These are phyloP conservation scores for Artemisia annua DNA, from an alignment of 129 eudicot genomes.

Conservation along the genomic window DNA sequence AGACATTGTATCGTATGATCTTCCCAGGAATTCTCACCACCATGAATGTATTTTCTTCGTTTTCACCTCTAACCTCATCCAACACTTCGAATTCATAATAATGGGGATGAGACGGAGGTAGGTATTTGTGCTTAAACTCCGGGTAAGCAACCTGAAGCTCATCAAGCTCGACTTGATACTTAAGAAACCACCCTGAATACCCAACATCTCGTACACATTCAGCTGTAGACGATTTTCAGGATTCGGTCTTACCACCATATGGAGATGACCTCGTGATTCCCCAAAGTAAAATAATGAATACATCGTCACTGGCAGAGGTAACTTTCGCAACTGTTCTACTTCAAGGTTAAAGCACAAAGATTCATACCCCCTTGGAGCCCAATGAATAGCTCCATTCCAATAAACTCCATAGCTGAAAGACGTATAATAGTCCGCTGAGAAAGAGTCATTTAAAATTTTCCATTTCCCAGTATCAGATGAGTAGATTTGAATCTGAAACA, in stretches of 20 bases:
- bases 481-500: background rate
- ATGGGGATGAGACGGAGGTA: too few relatives aligned
- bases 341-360: too few relatives aligned
- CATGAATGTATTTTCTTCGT: conserved; percentile 34
- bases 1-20: conserved; percentile 25
- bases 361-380: too few relatives aligned
- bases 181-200: conserved; percentile 23
- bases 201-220: conserved; percentile 36
- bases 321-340: too few relatives aligned
- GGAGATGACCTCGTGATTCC: conserved; percentile 45
- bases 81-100: background rate
- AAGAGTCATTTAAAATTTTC: too few relatives aligned
- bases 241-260: conserved; percentile 16
- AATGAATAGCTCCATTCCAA: too few relatives aligned
- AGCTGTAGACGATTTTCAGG: background rate
- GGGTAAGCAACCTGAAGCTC: background rate
- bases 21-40: conserved; percentile 30
- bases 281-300: conserved; percentile 26
- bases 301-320: too few relatives aligned
- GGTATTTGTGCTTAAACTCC: background rate
- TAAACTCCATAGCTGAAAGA: too few relatives aligned
- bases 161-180: conserved; percentile 24
- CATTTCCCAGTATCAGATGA: background rate
- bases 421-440: too few relatives aligned
- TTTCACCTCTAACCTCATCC: conserved; percentile 28